Conservation (phyloP, 148 eudicot genomes). For the Polygonum aviculare region DNA sequence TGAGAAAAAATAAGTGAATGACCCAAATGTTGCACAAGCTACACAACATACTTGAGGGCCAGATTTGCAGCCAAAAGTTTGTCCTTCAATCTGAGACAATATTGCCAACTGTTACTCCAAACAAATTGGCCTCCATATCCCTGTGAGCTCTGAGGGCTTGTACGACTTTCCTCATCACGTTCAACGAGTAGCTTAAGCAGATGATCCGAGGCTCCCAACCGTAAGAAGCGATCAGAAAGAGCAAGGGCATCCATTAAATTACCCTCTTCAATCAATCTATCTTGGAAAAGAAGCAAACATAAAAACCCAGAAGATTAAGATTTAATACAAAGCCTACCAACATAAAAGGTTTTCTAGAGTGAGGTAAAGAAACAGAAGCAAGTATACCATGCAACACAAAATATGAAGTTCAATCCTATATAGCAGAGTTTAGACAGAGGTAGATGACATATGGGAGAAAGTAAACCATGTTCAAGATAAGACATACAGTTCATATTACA, state of each 20-base stretch:
- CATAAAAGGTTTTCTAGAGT: background rate
- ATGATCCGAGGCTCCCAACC: constrained; percentile 81
- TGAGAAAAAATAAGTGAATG: background rate
- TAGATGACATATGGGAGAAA: background rate
- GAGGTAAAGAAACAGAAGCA: background rate
- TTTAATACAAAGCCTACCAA: background rate
- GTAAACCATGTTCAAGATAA: background rate
- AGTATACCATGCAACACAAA: background rate
- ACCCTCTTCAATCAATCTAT: constrained; percentile 81
- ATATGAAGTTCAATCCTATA: background rate
- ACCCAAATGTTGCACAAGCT: background rate
- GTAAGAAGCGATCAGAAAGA: constrained; percentile 89
- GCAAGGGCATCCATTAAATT: constrained; percentile 94
- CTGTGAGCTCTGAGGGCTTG: constrained; percentile 31
- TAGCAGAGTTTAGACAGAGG: background rate
- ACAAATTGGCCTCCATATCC: constrained; percentile 28
- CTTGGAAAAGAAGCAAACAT: background rate
- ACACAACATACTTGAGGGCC: constrained; percentile 62
- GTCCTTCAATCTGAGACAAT: constrained; percentile 88
- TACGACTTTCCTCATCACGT: constrained; percentile 47
- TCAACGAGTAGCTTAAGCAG: constrained; percentile 78
- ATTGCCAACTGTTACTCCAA: constrained; percentile 87
- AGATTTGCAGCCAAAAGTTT: constrained; percentile 83
- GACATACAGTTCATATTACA: background rate
- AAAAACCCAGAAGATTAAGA: background rate